These are phyloP conservation scores for Populus hybrid DNA, from an alignment of 441 rosid species.

Conservation along the genomic window DNA sequence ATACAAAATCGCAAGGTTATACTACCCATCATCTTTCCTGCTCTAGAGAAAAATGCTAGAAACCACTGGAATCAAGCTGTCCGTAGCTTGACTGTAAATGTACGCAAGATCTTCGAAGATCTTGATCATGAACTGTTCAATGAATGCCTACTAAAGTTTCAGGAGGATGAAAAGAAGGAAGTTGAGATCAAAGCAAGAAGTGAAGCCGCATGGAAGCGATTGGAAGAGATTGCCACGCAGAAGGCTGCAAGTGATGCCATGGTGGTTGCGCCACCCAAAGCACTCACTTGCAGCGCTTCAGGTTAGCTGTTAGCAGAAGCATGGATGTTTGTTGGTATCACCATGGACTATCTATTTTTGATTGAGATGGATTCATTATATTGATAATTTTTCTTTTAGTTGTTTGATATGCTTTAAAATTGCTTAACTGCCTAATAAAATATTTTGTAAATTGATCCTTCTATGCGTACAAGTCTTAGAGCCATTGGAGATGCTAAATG, in stretches of 20 bases:
- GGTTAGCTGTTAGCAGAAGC: conserved; percentile 25
- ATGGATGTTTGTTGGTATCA: conserved; percentile 14
- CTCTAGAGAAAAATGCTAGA: conserved; percentile 61
- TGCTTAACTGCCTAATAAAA: background rate
- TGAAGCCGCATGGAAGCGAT: conserved; percentile 64
- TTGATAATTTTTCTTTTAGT: conserved; percentile 5
- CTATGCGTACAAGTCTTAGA: background rate
- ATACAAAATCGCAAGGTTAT: conserved; percentile 58
- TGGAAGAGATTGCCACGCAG: conserved; percentile 61
- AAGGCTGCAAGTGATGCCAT: conserved; percentile 29
- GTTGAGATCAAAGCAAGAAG: conserved; percentile 48
- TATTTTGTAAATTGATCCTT: conserved; percentile 17
- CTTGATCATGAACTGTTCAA: conserved; percentile 65
- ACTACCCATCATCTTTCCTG: conserved; percentile 69
- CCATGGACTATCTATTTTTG: conserved; percentile 11
- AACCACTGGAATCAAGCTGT: conserved; percentile 86
- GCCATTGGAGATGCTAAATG: too few species aligned
- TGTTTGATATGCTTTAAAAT: background rate
- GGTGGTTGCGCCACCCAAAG: conserved; percentile 15
- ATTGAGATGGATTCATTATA: conserved; percentile 17
- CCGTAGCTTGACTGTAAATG: conserved; percentile 70
- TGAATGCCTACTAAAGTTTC: conserved; percentile 58
- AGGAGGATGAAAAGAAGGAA: conserved; percentile 48
- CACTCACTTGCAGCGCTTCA: conserved; percentile 18
- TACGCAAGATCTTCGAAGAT: conserved; percentile 69